phyloP scores from a whole-genome alignment of 192 early-diverging fungal genomes.

The Obelidium mucronatum region DNA sequence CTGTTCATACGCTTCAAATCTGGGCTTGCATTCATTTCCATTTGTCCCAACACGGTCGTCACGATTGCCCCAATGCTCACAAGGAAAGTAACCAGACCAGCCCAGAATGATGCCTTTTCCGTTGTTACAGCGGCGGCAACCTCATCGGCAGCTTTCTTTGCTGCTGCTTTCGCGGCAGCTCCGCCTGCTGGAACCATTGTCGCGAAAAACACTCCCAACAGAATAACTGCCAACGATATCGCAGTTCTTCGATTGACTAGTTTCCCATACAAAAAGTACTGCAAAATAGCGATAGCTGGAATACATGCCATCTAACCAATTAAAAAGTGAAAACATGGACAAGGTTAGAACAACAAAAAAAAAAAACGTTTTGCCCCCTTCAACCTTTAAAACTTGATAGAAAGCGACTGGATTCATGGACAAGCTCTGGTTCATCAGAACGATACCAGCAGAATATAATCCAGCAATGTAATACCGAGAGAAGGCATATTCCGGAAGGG shows the following conservation, averaged over 20 bases:
- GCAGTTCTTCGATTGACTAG: neutral
- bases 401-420: constrained; percentile 35
- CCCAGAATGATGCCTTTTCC: neutral
- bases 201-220: constrained; percentile 24
- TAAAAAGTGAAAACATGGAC: neutral
- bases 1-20: constrained; percentile 15
- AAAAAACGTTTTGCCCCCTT: neutral
- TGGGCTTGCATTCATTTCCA: constrained; percentile 13
- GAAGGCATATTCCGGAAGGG: constrained; percentile 12
- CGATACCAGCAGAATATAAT: constrained; percentile 29
- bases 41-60: constrained; percentile 23
- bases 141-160: neutral
- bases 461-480: constrained; percentile 19
- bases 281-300: constrained; percentile 30
- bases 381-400: constrained; percentile 29
- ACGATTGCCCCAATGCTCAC: constrained; percentile 19
- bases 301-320: constrained; percentile 28
- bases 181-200: neutral
- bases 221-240: constrained; percentile 29
- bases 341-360: neutral
- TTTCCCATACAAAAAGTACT: constrained; percentile 23
- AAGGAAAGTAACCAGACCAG: constrained; percentile 15
- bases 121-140: neutral
- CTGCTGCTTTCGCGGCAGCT: neutral
- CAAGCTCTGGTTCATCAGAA: constrained; percentile 36